These are phyloP conservation scores for Cyphellophora europaea DNA, from an alignment of 2,329 filamentous ascomycete genomes.

Conservation along the genomic window DNA sequence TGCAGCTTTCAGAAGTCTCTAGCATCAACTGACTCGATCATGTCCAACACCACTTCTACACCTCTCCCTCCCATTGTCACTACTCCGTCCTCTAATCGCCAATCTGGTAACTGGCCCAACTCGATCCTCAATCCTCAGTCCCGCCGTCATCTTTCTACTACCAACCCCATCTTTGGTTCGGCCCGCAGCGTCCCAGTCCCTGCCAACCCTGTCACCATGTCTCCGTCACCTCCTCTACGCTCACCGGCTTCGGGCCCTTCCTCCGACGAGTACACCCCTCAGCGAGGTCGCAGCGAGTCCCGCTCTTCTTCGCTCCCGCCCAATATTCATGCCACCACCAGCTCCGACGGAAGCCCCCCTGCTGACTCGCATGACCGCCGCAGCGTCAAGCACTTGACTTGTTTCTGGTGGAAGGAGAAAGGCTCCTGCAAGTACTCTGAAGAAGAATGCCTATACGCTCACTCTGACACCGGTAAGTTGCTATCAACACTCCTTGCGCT, in stretches of 20 bases:
- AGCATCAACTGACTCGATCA: no score
- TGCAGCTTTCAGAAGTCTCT: no score
- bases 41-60: no score
- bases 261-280: constrained; percentile 2
- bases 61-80: no score
- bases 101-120: no score
- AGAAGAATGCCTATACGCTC: constrained; percentile 22
- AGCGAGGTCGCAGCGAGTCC: constrained; percentile 5
- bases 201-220: background rate
- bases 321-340: constrained; percentile 3
- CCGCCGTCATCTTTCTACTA: background rate
- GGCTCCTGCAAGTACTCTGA: constrained; percentile 19
- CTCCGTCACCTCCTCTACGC: constrained; percentile 4
- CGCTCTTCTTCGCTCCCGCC: constrained; percentile 12
- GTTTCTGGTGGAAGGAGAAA: constrained; percentile 22
- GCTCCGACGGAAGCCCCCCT: background rate
- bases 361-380: background rate
- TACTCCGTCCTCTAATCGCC: no score
- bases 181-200: background rate
- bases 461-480: constrained; percentile 18
- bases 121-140: no score
- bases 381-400: constrained; percentile 23
- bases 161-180: background rate
- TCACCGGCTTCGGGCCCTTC: constrained; percentile 7
- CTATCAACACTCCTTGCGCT: constrained; percentile 7